Conservation (phyloP, 2,329 filamentous ascomycete species). For the Aureobasidium lini region DNA sequence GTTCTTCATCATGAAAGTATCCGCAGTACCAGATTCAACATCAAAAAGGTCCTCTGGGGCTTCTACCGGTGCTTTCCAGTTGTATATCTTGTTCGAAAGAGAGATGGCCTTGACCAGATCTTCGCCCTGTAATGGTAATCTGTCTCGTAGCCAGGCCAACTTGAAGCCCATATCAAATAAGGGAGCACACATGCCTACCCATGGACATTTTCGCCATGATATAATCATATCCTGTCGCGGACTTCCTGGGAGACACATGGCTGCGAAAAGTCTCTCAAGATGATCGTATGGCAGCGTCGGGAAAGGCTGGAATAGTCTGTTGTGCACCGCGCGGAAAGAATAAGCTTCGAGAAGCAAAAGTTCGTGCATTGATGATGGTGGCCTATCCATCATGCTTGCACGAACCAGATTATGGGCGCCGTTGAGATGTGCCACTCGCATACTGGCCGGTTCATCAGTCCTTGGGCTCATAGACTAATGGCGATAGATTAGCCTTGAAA, state of each 20-base stretch:
- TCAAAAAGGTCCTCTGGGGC: constrained; percentile 3
- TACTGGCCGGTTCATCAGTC: constrained; percentile 1
- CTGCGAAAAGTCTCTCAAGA: not conserved
- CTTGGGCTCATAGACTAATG: constrained; percentile 1
- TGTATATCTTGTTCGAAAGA: not conserved
- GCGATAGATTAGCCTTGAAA: not conserved
- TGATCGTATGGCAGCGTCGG: not conserved
- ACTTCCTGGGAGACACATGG: constrained; percentile 3
- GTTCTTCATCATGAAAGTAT: constrained; percentile 8
- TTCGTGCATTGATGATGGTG: constrained; percentile 6
- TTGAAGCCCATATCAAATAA: constrained; percentile 1
- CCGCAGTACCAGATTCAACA: not conserved
- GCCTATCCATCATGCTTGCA: not conserved
- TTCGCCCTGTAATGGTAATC: not conserved
- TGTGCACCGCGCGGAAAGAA: not conserved
- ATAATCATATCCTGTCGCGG: not conserved
- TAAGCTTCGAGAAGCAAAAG: constrained; percentile 8
- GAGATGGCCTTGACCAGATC: not conserved
- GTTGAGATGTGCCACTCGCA: constrained; percentile 2
- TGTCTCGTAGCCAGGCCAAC: not conserved
- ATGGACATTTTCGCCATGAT: constrained; percentile 4
- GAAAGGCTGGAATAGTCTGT: not conserved
- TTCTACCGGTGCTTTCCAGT: not conserved
- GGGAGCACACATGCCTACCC: constrained; percentile 8
- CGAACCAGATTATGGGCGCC: not conserved